Conservation (phyloP, 2,329 filamentous ascomycete genomes). For the Ophiognomonia clavigignenti-juglandacearum region DNA sequence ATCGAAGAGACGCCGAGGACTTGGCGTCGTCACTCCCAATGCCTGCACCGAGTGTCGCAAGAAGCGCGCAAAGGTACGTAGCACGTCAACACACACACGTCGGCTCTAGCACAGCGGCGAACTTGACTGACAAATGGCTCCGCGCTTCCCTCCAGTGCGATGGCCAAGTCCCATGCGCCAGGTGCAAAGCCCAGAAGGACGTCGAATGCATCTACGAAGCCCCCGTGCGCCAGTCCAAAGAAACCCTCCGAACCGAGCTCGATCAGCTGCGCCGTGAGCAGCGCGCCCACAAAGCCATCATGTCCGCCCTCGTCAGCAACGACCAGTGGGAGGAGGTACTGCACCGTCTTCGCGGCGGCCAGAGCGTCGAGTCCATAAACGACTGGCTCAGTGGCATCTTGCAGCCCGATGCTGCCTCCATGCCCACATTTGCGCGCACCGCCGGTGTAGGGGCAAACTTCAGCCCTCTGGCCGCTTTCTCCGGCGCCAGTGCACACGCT, state of each 20-base stretch:
- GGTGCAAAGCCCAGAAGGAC: constrained; percentile 51
- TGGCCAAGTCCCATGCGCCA: constrained; percentile 49
- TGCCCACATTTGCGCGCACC: constrained; percentile 25
- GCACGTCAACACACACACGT: too few relatives aligned
- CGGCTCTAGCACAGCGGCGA: too few relatives aligned
- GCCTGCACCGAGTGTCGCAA: constrained; percentile 59
- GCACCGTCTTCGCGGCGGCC: constrained; percentile 46
- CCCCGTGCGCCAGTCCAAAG: constrained; percentile 60
- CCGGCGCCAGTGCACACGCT: constrained; percentile 22
- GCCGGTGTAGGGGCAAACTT: constrained; percentile 25
- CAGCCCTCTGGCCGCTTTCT: constrained; percentile 26
- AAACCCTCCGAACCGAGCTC: constrained; percentile 55
- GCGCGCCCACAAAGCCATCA: constrained; percentile 49
- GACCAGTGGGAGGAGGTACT: constrained; percentile 52
- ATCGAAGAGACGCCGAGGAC: constrained; percentile 49
- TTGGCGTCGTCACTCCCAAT: constrained; percentile 55
- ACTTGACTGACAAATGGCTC: too few relatives aligned
- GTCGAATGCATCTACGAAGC: constrained; percentile 57
- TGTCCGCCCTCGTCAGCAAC: constrained; percentile 47
- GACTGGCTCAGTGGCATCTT: constrained; percentile 42
- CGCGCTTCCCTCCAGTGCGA: constrained; percentile 55
- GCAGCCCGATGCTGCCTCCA: constrained; percentile 25
- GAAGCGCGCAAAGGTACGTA: constrained; percentile 54
- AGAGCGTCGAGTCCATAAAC: constrained; percentile 50
- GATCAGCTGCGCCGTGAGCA: constrained; percentile 51